phyloP scores from a whole-genome alignment of 2,329 filamentous ascomycete genomes.

The Scortechinia acanthostroma region DNA sequence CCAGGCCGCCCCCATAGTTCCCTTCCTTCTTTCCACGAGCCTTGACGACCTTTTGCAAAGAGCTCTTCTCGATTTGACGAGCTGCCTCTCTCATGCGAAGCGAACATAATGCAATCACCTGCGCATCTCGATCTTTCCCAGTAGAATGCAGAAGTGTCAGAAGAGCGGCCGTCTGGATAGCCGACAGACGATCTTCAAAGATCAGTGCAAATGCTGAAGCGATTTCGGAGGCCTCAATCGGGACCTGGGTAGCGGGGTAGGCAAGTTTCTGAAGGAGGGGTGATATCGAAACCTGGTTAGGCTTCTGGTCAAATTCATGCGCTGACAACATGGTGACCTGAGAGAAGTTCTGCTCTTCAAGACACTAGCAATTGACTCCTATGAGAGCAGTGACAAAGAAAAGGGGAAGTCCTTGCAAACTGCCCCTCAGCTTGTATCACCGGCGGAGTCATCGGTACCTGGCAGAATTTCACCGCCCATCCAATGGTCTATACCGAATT shows the following conservation, averaged over 20 bases:
- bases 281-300: neutral
- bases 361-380: too few species aligned
- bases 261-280: neutral
- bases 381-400: too few species aligned
- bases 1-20: conserved; percentile 73
- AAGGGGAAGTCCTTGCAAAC: too few species aligned
- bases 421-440: too few species aligned
- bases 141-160: conserved; percentile 91
- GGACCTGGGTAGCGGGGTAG: neutral
- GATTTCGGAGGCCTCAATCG: neutral
- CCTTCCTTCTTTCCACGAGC: conserved; percentile 59
- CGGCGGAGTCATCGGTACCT: too few species aligned
- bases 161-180: conserved; percentile 34
- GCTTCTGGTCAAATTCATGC: too few species aligned
- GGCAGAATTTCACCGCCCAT: neutral
- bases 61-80: conserved; percentile 58
- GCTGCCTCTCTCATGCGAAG: conserved; percentile 77
- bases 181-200: neutral
- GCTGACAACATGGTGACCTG: too few species aligned
- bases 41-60: conserved; percentile 53
- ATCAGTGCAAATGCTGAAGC: conserved; percentile 1
- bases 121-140: conserved; percentile 72
- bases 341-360: too few species aligned
- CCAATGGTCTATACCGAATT: neutral
- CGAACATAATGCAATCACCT: conserved; percentile 81